phyloP scores from a whole-genome alignment of 805 yeast species.

The Candida succiphila region DNA sequence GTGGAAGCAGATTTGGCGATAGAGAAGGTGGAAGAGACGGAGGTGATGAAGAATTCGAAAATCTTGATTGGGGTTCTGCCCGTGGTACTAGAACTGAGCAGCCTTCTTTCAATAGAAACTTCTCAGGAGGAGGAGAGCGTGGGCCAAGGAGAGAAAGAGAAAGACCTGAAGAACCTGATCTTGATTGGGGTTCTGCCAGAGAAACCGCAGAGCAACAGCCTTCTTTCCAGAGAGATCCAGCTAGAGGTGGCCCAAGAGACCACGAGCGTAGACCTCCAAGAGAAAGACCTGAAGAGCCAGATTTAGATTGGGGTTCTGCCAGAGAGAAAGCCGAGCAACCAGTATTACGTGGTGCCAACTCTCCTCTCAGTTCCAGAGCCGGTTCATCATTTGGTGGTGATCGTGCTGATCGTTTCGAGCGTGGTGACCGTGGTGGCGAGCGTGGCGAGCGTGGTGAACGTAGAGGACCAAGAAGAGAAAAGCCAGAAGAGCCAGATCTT shows the following conservation, averaged over 20 bases:
- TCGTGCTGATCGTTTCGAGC: too few relatives aligned
- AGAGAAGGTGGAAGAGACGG: slow-evolving; percentile 18
- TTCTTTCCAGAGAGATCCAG: too few relatives aligned
- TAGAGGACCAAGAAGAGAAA: slow-evolving; percentile 24
- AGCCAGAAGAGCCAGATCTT: slow-evolving; percentile 41
- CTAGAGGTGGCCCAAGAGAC: slow-evolving; percentile 21
- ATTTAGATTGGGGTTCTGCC: slow-evolving; percentile 16
- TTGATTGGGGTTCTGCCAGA: slow-evolving; percentile 36
- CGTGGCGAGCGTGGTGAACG: slow-evolving; percentile 13
- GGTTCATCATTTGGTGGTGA: too few relatives aligned
- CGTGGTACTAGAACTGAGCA: slow-evolving; percentile 17
- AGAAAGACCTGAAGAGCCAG: slow-evolving; percentile 27
- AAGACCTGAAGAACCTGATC: slow-evolving; percentile 40
- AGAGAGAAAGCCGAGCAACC: slow-evolving; percentile 4
- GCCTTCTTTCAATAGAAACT: slow-evolving; percentile 5
- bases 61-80: slow-evolving; percentile 52
- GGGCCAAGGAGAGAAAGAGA: slow-evolving; percentile 25
- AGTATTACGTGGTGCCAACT: slow-evolving; percentile 5
- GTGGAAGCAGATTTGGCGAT: too few relatives aligned
- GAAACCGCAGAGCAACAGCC: slow-evolving; percentile 13
- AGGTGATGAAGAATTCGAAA: slow-evolving; percentile 27
- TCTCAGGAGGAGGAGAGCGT: slow-evolving; percentile 19
- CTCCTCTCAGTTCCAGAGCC: too few relatives aligned
- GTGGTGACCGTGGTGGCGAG: slow-evolving; percentile 24
- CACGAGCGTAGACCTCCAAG: slow-evolving; percentile 23